Conservation (phyloP, 2,329 filamentous ascomycete species). For the Neopestalotiopsis sp. region DNA sequence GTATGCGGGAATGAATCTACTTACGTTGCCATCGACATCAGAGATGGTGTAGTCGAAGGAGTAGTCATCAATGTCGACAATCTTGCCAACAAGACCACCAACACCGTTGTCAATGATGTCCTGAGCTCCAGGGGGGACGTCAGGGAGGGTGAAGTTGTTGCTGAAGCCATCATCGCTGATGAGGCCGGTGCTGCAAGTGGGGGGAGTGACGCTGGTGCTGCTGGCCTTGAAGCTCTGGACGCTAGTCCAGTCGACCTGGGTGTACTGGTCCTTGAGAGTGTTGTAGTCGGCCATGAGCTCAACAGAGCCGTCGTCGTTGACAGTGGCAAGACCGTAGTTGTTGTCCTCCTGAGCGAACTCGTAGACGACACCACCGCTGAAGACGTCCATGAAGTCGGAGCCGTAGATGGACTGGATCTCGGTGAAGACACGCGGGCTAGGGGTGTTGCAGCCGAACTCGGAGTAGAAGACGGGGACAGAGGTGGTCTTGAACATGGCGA, state of each 20-base stretch:
- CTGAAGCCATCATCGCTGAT: conserved; percentile 74
- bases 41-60: conserved; percentile 54
- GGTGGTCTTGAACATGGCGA: conserved; percentile 66
- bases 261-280: conserved; percentile 76
- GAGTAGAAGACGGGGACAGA: conserved; percentile 82
- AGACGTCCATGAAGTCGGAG: conserved; percentile 67
- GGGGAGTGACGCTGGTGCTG: conserved; percentile 59
- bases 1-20: neutral
- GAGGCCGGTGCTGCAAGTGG: conserved; percentile 68
- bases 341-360: conserved; percentile 77
- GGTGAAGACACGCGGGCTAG: conserved; percentile 74
- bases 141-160: conserved; percentile 79
- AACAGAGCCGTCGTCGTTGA: conserved; percentile 62
- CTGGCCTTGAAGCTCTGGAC: conserved; percentile 68
- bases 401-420: conserved; percentile 78
- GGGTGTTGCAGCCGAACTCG: conserved; percentile 79
- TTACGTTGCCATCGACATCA: conserved; percentile 43
- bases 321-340: conserved; percentile 67
- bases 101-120: conserved; percentile 80
- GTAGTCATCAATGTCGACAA: conserved; percentile 72
- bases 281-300: conserved; percentile 70
- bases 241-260: conserved; percentile 71
- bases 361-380: conserved; percentile 82
- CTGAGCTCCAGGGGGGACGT: conserved; percentile 68
- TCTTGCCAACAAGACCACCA: conserved; percentile 64